phyloP scores from a whole-genome alignment of 2,329 filamentous ascomycete species.

The Paraphaeosphaeria sporulosa region DNA sequence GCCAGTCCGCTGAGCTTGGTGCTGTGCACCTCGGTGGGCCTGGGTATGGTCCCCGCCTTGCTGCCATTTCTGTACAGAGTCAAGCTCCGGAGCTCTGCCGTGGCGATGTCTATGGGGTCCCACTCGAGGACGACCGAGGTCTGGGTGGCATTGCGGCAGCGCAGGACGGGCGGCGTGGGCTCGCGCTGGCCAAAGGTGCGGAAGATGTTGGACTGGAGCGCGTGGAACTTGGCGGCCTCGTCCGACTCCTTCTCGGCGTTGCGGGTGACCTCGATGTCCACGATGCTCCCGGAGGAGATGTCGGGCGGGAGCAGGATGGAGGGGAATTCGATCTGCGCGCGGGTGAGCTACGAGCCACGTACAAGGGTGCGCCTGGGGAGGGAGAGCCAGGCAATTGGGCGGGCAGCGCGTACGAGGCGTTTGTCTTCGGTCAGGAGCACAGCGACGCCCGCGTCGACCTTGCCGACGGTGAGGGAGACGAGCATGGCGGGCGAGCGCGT shows the following conservation, averaged over 20 bases:
- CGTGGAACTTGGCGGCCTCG: constrained; percentile 77
- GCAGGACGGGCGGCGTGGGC: constrained; percentile 78
- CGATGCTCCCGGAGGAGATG: constrained; percentile 94
- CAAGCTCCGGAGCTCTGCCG: constrained; percentile 87
- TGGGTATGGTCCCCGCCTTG: constrained; percentile 94
- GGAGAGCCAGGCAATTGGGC: constrained; percentile 25
- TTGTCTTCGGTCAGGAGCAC: constrained; percentile 97
- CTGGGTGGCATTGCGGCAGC: constrained; percentile 96
- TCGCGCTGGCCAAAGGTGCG: constrained; percentile 82
- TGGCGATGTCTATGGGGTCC: constrained; percentile 93
- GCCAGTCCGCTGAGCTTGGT: constrained; percentile 97
- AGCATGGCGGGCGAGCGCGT: constrained; percentile 69
- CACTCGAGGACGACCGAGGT: constrained; percentile 98
- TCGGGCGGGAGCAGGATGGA: constrained; percentile 95
- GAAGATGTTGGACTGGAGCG: constrained; percentile 89
- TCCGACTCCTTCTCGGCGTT: constrained; percentile 81
- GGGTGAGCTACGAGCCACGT: constrained; percentile 32
- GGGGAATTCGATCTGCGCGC: constrained; percentile 89
- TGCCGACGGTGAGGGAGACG: constrained; percentile 97
- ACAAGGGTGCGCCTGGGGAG: constrained; percentile 29
- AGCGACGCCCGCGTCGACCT: constrained; percentile 98
- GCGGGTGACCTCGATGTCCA: constrained; percentile 94
- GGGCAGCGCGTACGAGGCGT: constrained; percentile 74
- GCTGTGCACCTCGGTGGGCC: constrained; percentile 84
- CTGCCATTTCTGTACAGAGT: constrained; percentile 94